phyloP scores from a whole-genome alignment of 2,329 filamentous ascomycete species.

The Talaromyces sp. region DNA sequence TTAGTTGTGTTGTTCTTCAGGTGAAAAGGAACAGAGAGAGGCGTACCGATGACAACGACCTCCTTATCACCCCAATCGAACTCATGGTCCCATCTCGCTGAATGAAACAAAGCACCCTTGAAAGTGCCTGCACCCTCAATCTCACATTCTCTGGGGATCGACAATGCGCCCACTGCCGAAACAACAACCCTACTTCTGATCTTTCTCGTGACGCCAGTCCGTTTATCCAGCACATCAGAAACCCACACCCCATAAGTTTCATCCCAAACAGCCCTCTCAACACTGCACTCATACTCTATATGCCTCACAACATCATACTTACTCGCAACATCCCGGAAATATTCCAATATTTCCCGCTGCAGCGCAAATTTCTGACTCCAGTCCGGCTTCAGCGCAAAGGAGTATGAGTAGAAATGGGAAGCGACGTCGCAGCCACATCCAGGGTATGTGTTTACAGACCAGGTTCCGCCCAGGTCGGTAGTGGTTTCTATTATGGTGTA shows the following conservation, averaged over 20 bases:
- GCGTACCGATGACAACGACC: constrained; percentile 37
- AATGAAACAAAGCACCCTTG: constrained; percentile 39
- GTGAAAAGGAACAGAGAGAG: neutral
- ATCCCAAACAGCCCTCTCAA: constrained; percentile 22
- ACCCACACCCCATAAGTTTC: constrained; percentile 26
- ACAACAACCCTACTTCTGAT: constrained; percentile 27
- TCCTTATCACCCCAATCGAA: constrained; percentile 39
- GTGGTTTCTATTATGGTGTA: constrained; percentile 47
- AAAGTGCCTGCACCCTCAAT: constrained; percentile 32
- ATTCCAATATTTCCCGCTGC: constrained; percentile 35
- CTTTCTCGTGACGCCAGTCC: constrained; percentile 21
- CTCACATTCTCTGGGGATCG: constrained; percentile 26
- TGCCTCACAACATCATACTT: constrained; percentile 22
- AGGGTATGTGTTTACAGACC: constrained; percentile 35
- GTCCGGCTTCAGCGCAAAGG: constrained; percentile 40
- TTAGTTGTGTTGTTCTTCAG: neutral
- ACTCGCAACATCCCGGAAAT: constrained; percentile 23
- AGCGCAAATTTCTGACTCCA: constrained; percentile 37
- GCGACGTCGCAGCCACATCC: constrained; percentile 40
- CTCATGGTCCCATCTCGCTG: constrained; percentile 40
- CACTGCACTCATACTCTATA: constrained; percentile 23
- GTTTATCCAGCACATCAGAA: constrained; percentile 25
- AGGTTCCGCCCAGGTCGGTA: constrained; percentile 36
- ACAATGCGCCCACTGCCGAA: constrained; percentile 31
- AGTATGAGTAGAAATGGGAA: constrained; percentile 43